Conservation (phyloP, 441 rosid genomes). For the Kokia cookei region DNA sequence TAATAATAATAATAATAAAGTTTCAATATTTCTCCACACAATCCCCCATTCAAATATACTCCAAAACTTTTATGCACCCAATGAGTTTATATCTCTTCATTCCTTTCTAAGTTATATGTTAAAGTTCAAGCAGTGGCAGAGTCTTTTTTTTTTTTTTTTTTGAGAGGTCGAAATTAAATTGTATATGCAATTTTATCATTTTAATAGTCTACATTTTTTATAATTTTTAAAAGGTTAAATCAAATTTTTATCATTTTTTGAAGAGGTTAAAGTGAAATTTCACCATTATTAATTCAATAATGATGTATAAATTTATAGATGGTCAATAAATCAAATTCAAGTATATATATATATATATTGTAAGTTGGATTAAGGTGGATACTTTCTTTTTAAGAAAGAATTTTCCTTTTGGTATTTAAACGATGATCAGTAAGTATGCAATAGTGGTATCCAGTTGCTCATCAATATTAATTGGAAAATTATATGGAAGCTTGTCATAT, state of each 20-base stretch:
- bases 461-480: neutral
- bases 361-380: neutral
- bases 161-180: too few species aligned
- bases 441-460: conserved; percentile 10
- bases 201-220: too few species aligned
- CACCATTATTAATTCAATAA: too few species aligned
- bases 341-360: neutral
- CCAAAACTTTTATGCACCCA: conserved; percentile 4
- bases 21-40: neutral
- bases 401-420: neutral
- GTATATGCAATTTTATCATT: too few species aligned
- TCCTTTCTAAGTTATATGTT: neutral
- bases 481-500: too few species aligned
- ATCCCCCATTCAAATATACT: neutral
- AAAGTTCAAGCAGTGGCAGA: conserved; percentile 8
- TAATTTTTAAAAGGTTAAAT: too few species aligned
- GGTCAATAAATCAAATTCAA: too few species aligned
- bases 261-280: too few species aligned
- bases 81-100: conserved; percentile 5
- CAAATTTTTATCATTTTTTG: too few species aligned
- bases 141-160: too few species aligned
- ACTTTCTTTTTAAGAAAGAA: neutral
- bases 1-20: neutral
- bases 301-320: too few species aligned
- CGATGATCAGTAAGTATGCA: conserved; percentile 3